A percentile compares a stretch with the other conserved stretches of the same genome.
Evolutionary conservation across 495 filamentous ascomycete species (phyloP).

Genomic region (Daldinia vernicosa): DNA sequence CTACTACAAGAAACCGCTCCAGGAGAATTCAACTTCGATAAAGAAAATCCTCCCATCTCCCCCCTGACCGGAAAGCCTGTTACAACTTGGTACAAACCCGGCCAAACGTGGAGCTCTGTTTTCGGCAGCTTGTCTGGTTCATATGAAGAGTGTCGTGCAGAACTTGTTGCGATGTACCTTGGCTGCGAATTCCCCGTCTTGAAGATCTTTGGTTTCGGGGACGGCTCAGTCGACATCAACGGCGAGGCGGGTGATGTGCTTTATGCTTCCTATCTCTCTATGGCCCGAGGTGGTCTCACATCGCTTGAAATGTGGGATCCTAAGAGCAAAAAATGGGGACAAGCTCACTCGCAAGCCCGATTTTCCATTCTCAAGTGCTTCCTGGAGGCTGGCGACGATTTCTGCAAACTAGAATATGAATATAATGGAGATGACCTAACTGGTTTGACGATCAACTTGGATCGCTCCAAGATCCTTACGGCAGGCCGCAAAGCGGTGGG

Average conservation of each 20-base stretch:
- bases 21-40: slow-evolving; percentile 87
- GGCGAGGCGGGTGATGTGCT: slow-evolving; percentile 84
- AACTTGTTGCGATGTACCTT: slow-evolving; percentile 93
- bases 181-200: slow-evolving; percentile 89
- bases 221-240: slow-evolving; percentile 74
- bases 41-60: slow-evolving; percentile 77
- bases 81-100: slow-evolving; percentile 88
- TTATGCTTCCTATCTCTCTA: slow-evolving; percentile 84
- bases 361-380: slow-evolving; percentile 92
- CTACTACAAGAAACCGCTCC: slow-evolving; percentile 86
- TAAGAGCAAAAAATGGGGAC: slow-evolving; percentile 88
- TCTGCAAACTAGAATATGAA: slow-evolving; percentile 79
- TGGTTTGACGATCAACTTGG: slow-evolving; percentile 81
- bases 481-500: slow-evolving; percentile 77
- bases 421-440: slow-evolving; percentile 78
- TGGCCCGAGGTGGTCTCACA: slow-evolving; percentile 88
- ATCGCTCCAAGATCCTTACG: slow-evolving; percentile 81
- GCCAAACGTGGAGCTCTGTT: slow-evolving; percentile 92
- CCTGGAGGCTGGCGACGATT: slow-evolving; percentile 82
- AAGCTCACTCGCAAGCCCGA: slow-evolving; percentile 93
- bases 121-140: slow-evolving; percentile 86
- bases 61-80: slow-evolving; percentile 81
- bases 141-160: slow-evolving; percentile 79
- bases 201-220: slow-evolving; percentile 89
- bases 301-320: slow-evolving; percentile 92